Conservation (phyloP, 2,329 filamentous ascomycete genomes). For the Curvularia sp. region DNA sequence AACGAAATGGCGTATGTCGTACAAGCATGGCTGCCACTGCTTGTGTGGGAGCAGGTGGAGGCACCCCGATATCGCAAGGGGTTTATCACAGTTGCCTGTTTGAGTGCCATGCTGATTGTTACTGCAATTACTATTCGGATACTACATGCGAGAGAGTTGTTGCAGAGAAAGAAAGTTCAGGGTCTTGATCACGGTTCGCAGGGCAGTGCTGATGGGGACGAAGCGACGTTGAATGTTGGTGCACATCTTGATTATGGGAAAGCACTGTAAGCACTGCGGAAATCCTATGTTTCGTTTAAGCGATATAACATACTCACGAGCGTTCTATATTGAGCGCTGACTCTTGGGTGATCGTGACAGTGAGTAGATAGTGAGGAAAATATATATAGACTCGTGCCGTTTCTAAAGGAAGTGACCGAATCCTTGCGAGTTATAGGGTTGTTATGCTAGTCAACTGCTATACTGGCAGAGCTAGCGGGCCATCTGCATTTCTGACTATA, state of each 20-base stretch:
- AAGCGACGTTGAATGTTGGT: background rate
- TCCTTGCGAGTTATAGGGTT: too few relatives aligned
- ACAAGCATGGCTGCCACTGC: slow-evolving; percentile 72
- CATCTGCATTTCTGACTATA: too few relatives aligned
- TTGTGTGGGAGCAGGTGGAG: slow-evolving; percentile 71
- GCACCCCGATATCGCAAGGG: slow-evolving; percentile 68
- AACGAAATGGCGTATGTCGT: slow-evolving; percentile 74
- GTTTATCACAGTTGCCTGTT: slow-evolving; percentile 57
- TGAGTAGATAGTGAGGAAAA: background rate
- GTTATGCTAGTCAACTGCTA: too few relatives aligned
- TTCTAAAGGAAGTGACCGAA: too few relatives aligned
- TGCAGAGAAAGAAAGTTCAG: background rate
- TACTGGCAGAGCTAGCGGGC: too few relatives aligned
- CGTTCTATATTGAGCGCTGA: background rate
- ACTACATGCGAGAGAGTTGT: slow-evolving; percentile 54
- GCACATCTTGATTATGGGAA: background rate
- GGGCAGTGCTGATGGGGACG: background rate
- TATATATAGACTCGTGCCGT: background rate
- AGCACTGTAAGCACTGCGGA: background rate
- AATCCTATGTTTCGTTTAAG: background rate
- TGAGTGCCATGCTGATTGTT: slow-evolving; percentile 54
- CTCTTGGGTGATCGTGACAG: background rate
- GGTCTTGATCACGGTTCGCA: background rate
- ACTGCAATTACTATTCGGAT: slow-evolving; percentile 58
- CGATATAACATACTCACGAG: background rate